Evolutionary conservation across 2,329 filamentous ascomycete species (phyloP).

Genomic region (Penicillium sp.): DNA sequence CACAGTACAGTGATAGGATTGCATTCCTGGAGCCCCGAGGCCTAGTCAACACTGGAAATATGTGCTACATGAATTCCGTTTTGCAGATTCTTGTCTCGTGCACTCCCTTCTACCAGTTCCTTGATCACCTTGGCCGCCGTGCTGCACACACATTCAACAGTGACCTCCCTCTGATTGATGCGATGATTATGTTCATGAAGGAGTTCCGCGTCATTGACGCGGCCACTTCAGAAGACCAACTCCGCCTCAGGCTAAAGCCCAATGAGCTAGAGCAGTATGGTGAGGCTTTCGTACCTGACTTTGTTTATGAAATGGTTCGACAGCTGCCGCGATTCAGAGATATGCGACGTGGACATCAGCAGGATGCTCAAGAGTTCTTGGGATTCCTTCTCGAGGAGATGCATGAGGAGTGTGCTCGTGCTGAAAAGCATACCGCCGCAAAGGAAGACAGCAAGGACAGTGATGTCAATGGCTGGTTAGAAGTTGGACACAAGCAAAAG

Average conservation of each 20-base stretch:
- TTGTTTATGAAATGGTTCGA: slow-evolving; percentile 89
- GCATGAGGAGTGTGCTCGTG: slow-evolving; percentile 82
- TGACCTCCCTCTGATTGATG: slow-evolving; percentile 87
- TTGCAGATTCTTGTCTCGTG: slow-evolving; percentile 94
- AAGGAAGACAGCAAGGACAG: slow-evolving; percentile 33
- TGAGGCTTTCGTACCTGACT: slow-evolving; percentile 86
- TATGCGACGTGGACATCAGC: slow-evolving; percentile 93
- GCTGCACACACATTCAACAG: slow-evolving; percentile 91
- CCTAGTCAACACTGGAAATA: slow-evolving; percentile 93
- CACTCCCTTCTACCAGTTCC: slow-evolving; percentile 87
- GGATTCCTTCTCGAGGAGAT: slow-evolving; percentile 89
- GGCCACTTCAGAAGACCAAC: slow-evolving; percentile 67
- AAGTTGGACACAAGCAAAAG: slow-evolving; percentile 90
- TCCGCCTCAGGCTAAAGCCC: slow-evolving; percentile 70
- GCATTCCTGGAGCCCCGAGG: slow-evolving; percentile 88
- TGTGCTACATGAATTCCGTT: slow-evolving; percentile 99
- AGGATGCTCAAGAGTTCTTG: slow-evolving; percentile 96
- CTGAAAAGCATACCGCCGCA: slow-evolving; percentile 58
- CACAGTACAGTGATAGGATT: slow-evolving; percentile 58
- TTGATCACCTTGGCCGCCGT: slow-evolving; percentile 79
- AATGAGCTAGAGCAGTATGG: slow-evolving; percentile 87
- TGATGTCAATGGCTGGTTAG: slow-evolving; percentile 71
- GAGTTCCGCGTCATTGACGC: slow-evolving; percentile 85
- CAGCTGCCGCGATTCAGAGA: slow-evolving; percentile 81
- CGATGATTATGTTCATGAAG: slow-evolving; percentile 94